These are phyloP conservation scores for Biscogniauxia marginata DNA, from an alignment of 2,329 filamentous ascomycete genomes.

Conservation along the genomic window DNA sequence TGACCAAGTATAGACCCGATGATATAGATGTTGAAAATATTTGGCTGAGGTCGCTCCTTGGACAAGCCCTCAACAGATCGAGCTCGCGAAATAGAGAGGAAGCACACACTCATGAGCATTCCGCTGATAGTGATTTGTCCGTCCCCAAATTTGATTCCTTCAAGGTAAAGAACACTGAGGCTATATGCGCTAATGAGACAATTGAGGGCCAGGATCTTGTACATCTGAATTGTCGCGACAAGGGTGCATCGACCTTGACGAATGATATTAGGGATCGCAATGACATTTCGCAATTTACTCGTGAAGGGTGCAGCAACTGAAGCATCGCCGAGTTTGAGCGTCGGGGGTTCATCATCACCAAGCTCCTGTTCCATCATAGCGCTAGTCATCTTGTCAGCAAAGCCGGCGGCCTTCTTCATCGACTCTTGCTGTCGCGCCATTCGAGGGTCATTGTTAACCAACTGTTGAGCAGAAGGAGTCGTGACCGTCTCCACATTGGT, in stretches of 20 bases:
- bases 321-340: slow-evolving; percentile 94
- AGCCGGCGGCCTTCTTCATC: slow-evolving; percentile 68
- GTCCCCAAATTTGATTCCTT: slow-evolving; percentile 98
- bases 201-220: slow-evolving; percentile 98
- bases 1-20: slow-evolving; percentile 96
- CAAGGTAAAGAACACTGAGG: slow-evolving; percentile 90
- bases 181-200: slow-evolving; percentile 98
- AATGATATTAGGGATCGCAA: slow-evolving; percentile 97
- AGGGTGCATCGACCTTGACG: slow-evolving; percentile 96
- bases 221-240: slow-evolving; percentile 99
- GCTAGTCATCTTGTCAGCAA: slow-evolving; percentile 83
- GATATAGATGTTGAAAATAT: slow-evolving; percentile 99
- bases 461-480: slow-evolving; percentile 62
- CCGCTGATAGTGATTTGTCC: slow-evolving; percentile 98
- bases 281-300: slow-evolving; percentile 93
- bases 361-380: slow-evolving; percentile 90
- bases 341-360: slow-evolving; percentile 86
- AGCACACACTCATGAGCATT: slow-evolving; percentile 99
- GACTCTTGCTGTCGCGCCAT: slow-evolving; percentile 63
- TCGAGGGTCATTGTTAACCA: slow-evolving; percentile 51
- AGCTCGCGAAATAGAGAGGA: slow-evolving; percentile 96
- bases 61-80: slow-evolving; percentile 93
- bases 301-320: slow-evolving; percentile 97
- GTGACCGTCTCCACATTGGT: slow-evolving; percentile 63
- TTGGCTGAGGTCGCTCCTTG: slow-evolving; percentile 95